These are phyloP conservation scores for Raddia guianensis DNA, from an alignment of 176 grass and related monocot species.

Conservation along the genomic window DNA sequence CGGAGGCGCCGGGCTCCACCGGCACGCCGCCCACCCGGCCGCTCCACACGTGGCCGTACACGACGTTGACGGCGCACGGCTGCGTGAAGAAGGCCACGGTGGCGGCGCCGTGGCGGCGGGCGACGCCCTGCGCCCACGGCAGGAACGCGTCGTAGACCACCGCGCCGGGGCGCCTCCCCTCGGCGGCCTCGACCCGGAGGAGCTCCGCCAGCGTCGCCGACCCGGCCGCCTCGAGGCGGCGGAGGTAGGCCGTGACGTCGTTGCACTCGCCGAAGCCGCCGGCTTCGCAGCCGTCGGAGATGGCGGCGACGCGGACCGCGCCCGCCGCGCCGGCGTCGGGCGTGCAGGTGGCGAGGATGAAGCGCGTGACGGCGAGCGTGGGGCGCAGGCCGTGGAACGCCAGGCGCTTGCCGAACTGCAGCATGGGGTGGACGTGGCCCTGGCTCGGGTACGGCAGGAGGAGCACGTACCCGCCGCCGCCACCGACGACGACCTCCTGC, in stretches of 20 bases:
- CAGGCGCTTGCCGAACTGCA: slow-evolving; percentile 78
- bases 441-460: slow-evolving; percentile 80
- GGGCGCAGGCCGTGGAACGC: slow-evolving; percentile 53
- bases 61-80: slow-evolving; percentile 57
- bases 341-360: slow-evolving; percentile 51
- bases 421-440: slow-evolving; percentile 85
- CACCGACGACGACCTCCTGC: neutral
- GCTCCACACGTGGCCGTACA: slow-evolving; percentile 52
- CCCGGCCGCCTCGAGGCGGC: slow-evolving; percentile 47
- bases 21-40: slow-evolving; percentile 39
- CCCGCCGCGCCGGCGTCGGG: neutral
- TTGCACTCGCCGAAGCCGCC: slow-evolving; percentile 33
- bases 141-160: slow-evolving; percentile 79
- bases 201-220: slow-evolving; percentile 56
- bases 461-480: slow-evolving; percentile 33
- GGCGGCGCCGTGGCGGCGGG: slow-evolving; percentile 25
- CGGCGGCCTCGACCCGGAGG: slow-evolving; percentile 45
- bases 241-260: slow-evolving; percentile 51
- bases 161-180: slow-evolving; percentile 35
- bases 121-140: slow-evolving; percentile 56
- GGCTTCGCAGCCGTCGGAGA: slow-evolving; percentile 79
- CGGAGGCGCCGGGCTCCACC: neutral
- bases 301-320: slow-evolving; percentile 45
- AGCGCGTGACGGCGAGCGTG: slow-evolving; percentile 63
- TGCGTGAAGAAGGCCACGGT: slow-evolving; percentile 73